Evolutionary conservation across 352 stramenopile species (phyloP).

Genomic region (Phytophthora europaea): DNA sequence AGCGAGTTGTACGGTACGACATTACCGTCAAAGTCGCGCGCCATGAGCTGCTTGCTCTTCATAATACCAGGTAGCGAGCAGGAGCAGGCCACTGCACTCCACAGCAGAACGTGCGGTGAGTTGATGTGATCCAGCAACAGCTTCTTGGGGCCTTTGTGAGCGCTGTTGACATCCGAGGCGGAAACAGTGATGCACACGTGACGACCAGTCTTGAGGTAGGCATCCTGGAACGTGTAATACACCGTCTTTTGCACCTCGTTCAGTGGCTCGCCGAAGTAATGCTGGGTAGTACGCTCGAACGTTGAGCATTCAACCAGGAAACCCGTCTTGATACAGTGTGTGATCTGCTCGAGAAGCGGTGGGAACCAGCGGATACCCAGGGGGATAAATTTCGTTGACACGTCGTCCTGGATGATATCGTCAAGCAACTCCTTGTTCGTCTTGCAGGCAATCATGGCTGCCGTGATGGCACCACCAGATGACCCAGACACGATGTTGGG

Average conservation of each 20-base stretch:
- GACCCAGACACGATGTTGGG: constrained; percentile 96
- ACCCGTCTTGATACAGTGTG: constrained; percentile 91
- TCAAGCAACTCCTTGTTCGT: constrained; percentile 88
- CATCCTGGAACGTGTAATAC: constrained; percentile 95
- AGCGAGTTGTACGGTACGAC: constrained; percentile 93
- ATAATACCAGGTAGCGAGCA: constrained; percentile 95
- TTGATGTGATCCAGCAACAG: constrained; percentile 95
- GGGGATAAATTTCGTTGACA: constrained; percentile 64
- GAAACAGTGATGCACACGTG: constrained; percentile 96
- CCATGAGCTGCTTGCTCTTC: constrained; percentile 91
- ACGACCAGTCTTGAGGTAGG: constrained; percentile 93
- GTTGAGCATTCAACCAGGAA: constrained; percentile 90
- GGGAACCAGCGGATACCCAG: constrained; percentile 86
- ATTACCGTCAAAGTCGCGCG: constrained; percentile 83
- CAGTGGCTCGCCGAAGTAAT: constrained; percentile 92
- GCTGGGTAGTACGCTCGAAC: constrained; percentile 90
- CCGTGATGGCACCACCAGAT: constrained; percentile 93
- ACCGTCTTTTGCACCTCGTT: constrained; percentile 56
- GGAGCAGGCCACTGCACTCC: constrained; percentile 91
- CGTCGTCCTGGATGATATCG: constrained; percentile 64
- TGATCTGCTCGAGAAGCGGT: constrained; percentile 85
- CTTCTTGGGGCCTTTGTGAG: constrained; percentile 80
- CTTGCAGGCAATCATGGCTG: constrained; percentile 88
- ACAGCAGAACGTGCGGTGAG: constrained; percentile 93
- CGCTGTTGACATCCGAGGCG: constrained; percentile 88